phyloP scores from a whole-genome alignment of 306 rosid genomes.

The Casuarina equisetifolia region DNA sequence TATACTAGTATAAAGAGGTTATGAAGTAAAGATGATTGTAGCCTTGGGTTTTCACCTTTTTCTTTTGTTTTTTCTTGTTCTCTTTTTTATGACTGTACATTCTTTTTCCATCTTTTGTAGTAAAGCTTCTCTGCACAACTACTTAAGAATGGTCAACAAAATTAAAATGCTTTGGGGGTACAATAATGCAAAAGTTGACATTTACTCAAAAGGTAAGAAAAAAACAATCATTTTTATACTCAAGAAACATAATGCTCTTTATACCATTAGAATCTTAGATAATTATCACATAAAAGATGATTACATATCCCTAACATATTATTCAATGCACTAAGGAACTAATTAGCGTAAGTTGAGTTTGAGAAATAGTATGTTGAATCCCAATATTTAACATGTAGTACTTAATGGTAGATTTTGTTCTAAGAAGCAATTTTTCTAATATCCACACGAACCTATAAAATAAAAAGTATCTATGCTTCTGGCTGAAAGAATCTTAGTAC shows the following conservation, averaged over 20 bases:
- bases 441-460: background rate
- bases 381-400: background rate
- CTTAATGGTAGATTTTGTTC: background rate
- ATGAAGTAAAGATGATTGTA: background rate
- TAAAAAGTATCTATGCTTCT: background rate
- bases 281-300: background rate
- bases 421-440: background rate
- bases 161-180: slow-evolving; percentile 2
- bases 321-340: background rate
- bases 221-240: background rate
- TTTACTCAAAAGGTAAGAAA: too few species aligned
- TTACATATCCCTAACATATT: background rate
- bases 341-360: background rate
- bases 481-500: background rate
- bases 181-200: slow-evolving; percentile 14
- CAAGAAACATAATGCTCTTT: background rate
- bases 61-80: slow-evolving; percentile 53
- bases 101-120: slow-evolving; percentile 78
- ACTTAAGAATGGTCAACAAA: slow-evolving; percentile 23
- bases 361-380: background rate
- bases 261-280: background rate
- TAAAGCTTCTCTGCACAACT: slow-evolving; percentile 80
- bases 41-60: slow-evolving; percentile 55
- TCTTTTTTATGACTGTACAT: slow-evolving; percentile 53
- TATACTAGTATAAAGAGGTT: background rate